Conservation (phyloP, 371 early-diverging fungal genomes). For the Coemansia sp. region DNA sequence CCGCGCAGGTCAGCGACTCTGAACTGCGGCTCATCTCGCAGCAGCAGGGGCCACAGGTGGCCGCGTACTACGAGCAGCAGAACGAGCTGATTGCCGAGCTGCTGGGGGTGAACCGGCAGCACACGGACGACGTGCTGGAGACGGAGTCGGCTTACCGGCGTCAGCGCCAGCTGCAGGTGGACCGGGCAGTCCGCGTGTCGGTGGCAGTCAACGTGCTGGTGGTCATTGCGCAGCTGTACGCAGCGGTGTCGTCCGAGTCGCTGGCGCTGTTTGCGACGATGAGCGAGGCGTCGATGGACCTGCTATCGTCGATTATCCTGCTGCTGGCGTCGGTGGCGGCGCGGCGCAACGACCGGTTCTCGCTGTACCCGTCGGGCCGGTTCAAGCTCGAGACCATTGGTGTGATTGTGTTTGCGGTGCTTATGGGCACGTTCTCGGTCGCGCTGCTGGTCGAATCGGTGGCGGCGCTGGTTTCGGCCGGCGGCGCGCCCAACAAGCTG, state of each 20-base stretch:
- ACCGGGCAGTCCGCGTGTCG: conserved; percentile 82
- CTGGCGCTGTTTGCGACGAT: conserved; percentile 88
- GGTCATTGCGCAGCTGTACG: conserved; percentile 77
- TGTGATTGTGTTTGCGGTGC: conserved; percentile 87
- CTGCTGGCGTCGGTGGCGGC: conserved; percentile 59
- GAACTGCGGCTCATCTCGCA: conserved; percentile 25
- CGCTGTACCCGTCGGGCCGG: conserved; percentile 86
- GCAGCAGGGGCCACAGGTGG: conserved; percentile 27
- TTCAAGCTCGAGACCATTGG: conserved; percentile 88
- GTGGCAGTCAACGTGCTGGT: conserved; percentile 76
- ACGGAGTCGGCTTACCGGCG: conserved; percentile 32
- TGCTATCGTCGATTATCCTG: conserved; percentile 70
- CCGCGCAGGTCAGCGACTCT: conserved; percentile 36
- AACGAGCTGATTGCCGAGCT: conserved; percentile 78
- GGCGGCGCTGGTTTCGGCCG: conserved; percentile 54
- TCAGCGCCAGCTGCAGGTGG: conserved; percentile 56
- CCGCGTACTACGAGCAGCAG: conserved; percentile 75
- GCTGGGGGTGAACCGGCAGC: conserved; percentile 43
- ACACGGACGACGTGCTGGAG: conserved; percentile 41
- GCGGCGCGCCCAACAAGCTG: conserved; percentile 60
- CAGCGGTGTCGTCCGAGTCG: conserved; percentile 82
- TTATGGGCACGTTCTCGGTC: conserved; percentile 89
- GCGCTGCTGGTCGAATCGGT: conserved; percentile 78
- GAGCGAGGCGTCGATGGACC: conserved; percentile 93
- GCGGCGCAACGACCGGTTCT: conserved; percentile 61